Base-by-base conservation (phyloP, 768 basidiomycete genomes). In the Boletus coccyginus region DNA sequence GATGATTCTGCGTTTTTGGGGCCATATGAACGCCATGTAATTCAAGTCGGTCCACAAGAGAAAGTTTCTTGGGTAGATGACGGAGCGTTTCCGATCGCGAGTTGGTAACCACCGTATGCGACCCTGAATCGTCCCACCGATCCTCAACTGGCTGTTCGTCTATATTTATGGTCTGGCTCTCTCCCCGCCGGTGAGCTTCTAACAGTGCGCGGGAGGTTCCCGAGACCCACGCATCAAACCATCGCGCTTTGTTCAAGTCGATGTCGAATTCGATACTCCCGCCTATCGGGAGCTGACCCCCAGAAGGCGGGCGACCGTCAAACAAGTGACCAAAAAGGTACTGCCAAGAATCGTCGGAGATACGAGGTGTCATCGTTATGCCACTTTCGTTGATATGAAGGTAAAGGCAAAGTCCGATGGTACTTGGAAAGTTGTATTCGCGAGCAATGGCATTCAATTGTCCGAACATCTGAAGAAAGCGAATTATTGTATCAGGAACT, bases 231-330 rank as follows among this genome's bases (percentile, higher is more conserved):
- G 83, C 73, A 17, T 83, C 74, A 62, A 85, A 90, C 93, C 93
- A 95, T 31, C 83, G 79, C 17, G 93, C 93, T 58, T 84, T 81
- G 36, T 77, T 75, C 45, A 81, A 57, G 73, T 95, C 93, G 45
- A 95, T 81, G 71, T 95, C 93, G 68, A 95, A 94, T 71, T 95
- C 92, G 31, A 96, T 80, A 31, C 81, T 85, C 6, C 90, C 94
- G 43, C 82, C 78, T 54, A 95, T 86, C 0, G 90, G 86, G 19
- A 81, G 65, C 49, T 69, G 67, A 56, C 74, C 57, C 42, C 66
- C 59, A 5, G 69, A 53, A 19, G 70, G 62, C 21, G 70, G 56
- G 24, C 74, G 70, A 39, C 77, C 60, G 33, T 85, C 81, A 42
- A 84, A 77, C 57, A 83, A 73, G 65, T 86, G 81, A 39, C 73